Base-by-base conservation (phyloP, 1,284 basidiomycete species). In the Clitocybe nebularis region DNA sequence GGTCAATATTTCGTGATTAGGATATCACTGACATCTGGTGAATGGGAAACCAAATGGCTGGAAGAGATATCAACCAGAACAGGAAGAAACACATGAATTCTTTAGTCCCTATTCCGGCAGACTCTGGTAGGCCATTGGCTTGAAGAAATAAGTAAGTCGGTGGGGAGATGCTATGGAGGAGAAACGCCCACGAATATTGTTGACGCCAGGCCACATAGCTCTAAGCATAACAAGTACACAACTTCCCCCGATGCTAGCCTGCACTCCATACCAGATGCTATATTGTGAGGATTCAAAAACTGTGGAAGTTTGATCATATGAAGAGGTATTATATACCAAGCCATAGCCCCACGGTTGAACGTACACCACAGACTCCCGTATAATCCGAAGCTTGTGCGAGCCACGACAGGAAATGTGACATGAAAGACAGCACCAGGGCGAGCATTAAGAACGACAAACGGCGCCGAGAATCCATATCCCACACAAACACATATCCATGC, bases 21-120 rank as follows among this genome's bases (percentile, higher is more conserved):
- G 30, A 26, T 24, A 26, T 13, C 24, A 62, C 75, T 45, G 54
- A 81, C 79, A 92, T 82, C 59, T 85, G 77, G 67, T 90, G 85
- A 32, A 90, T 80, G 3, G 85, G 85, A 45, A 89, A 82, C 79
- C 80, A 89, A 49, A 91, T 84, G 19, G 82, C 79, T 3, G 88
- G 85, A 8, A 93, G 70, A 23, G 81, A 86, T 42, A 91, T 72
- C 30, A 91, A 65, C 79, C 87, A 91, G 70, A 92, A 94, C 48
- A 94, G 68, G 71, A 93, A 84, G 75, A 93, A 94, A 49, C 79
- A 80, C 63, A 92, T 66, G 53, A 87, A 85, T 59, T 86, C 81
- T 28, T 72, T 67, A 2, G 82, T 84, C 35, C 71, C 83, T 10
- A 78, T 87, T 22, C 84, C 85, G 38, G 84, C 79, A 5, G 78